Conservation (phyloP, 352 stramenopile genomes). For the Phytophthora brassicae region DNA sequence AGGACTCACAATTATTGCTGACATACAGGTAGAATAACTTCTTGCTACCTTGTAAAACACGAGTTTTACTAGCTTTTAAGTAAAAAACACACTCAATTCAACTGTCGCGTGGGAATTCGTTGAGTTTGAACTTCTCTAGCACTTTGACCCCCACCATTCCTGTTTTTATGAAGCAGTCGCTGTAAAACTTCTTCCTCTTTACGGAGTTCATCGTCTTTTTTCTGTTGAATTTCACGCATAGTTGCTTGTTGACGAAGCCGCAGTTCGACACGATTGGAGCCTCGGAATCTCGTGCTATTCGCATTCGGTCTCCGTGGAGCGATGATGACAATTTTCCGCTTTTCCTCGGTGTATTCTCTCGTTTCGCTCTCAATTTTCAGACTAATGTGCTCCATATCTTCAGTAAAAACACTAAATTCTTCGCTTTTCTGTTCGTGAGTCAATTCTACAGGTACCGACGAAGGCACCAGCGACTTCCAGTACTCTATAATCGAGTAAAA, state of each 20-base stretch:
- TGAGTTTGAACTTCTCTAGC: slow-evolving; percentile 46
- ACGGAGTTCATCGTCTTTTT: slow-evolving; percentile 49
- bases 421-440: slow-evolving; percentile 2
- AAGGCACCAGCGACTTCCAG: slow-evolving; percentile 38
- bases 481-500: slow-evolving; percentile 36
- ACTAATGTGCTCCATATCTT: no score
- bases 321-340: slow-evolving; percentile 21
- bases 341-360: not conserved
- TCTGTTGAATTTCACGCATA: slow-evolving; percentile 44
- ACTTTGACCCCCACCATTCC: slow-evolving; percentile 37
- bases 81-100: no score
- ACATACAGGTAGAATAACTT: slow-evolving; percentile 17
- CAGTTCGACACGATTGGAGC: slow-evolving; percentile 32
- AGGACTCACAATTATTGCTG: slow-evolving; percentile 34
- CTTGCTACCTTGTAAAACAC: no score
- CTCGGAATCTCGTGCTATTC: slow-evolving; percentile 9
- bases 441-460: not conserved
- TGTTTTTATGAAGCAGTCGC: slow-evolving; percentile 32
- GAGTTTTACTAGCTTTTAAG: no score
- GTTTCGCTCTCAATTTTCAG: not conserved
- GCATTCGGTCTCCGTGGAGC: slow-evolving; percentile 8
- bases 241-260: slow-evolving; percentile 40
- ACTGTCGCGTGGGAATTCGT: slow-evolving; percentile 24
- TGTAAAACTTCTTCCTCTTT: slow-evolving; percentile 37
- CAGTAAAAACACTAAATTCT: not conserved